Base-by-base conservation (phyloP, 2,329 filamentous ascomycete species). In the Ceratocystis papillata region DNA sequence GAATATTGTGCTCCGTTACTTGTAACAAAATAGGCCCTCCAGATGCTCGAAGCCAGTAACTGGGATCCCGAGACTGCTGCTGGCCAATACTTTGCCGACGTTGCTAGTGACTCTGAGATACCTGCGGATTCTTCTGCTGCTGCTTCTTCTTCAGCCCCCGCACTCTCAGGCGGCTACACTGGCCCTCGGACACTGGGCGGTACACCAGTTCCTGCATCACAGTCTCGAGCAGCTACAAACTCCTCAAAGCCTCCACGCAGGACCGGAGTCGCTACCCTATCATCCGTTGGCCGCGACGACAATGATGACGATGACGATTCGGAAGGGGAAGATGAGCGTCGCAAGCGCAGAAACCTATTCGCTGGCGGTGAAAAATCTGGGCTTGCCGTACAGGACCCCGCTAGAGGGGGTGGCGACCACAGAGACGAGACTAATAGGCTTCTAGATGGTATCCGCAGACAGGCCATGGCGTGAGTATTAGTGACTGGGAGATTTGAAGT, bases 291-390 rank as follows among this genome's bases (percentile, higher is more conserved):
- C 7, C 8, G 48, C 5, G 20, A 25, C 22, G 30, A 59, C 55
- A 76, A 81, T 69, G 78, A 76, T 17, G 77, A 83, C 61, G 79
- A 82, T 62, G 81, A 85, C 17, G 78, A 83, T n/a, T 78, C 81
- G 6, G 77, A 80, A 28, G 78, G 80, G 1, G 77, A 81, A 1
- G 79, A 86, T 1, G 82, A 86, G 33, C 79, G 83, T 45, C 81
- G 84, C 69, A 79, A 80, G 30, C 79, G 80, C 5, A 78, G 85
- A 68, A 88, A 94, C 72, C 78, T 92, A 69, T 94, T 92, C 74
- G 87, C 90, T 22, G 90, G 90, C 63, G 90, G 90, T 44, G 90
- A 93, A 76, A 94, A 94, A 80, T 93, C 89, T 37, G 86, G 83
- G 0, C 75, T 88, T 59, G 86, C 85, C 25, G 82, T 88, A 28